Evolutionary conservation across 2,329 filamentous ascomycete species (phyloP).

Genomic region (Venturia pyrina): DNA sequence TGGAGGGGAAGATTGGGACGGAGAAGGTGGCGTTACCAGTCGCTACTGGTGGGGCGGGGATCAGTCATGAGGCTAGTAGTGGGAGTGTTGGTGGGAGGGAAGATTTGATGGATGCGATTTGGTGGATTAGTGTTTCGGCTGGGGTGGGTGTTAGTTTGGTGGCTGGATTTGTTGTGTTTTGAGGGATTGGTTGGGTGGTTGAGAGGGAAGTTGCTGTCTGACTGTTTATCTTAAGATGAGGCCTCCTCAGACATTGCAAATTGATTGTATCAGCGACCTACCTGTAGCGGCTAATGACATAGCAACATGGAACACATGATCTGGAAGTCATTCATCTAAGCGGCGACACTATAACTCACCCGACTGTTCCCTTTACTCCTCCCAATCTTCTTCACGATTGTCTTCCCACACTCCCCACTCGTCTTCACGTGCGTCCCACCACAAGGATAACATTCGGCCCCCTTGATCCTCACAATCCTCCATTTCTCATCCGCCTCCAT

Average conservation of each 20-base stretch:
- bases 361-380: slow-evolving; percentile 53
- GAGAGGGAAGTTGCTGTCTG: no score
- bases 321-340: not conserved
- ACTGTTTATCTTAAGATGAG: no score
- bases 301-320: not conserved
- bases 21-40: not conserved
- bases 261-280: not conserved
- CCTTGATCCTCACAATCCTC: slow-evolving; percentile 59
- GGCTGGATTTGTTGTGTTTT: not conserved
- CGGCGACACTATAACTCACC: slow-evolving; percentile 37
- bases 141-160: not conserved
- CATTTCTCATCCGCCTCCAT: slow-evolving; percentile 22
- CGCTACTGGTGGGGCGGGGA: not conserved
- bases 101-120: not conserved
- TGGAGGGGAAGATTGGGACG: slow-evolving; percentile 22
- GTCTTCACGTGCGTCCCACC: slow-evolving; percentile 62
- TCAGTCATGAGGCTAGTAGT: not conserved
- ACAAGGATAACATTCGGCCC: slow-evolving; percentile 61
- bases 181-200: not conserved
- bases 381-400: slow-evolving; percentile 56
- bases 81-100: not conserved
- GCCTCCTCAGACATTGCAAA: no score
- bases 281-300: not conserved
- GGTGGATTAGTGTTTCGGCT: not conserved
- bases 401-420: slow-evolving; percentile 49